Base-by-base conservation (phyloP, 345 rosid species). In the Trapa incisa region DNA sequence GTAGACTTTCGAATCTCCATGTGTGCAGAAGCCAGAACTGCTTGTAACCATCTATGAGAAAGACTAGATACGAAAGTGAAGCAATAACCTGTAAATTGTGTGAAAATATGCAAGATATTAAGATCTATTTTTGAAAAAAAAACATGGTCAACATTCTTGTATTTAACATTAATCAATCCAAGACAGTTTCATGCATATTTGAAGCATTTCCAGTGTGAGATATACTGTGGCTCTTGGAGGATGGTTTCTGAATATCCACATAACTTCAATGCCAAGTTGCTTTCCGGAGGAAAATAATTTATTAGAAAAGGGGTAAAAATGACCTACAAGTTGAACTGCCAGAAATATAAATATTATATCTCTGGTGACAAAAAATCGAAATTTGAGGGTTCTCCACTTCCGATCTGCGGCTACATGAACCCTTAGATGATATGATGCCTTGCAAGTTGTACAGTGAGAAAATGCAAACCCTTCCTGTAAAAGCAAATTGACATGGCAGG, bases 371-470 rank as follows among this genome's bases (percentile, higher is more conserved):
- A 95, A 95, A 82, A 95, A 95, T 37, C 96, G 89, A 78, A 95
- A 95, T 82, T 95, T 95, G 74, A 95, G 68, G 38, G 94, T 87
- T 63, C 96, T 79, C 99, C 99, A 95, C 76, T 87, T 88, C 80
- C 98, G 83, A 69, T 95, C 98, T 71, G 96, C 92, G 43, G 96
- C 96, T 74, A 81, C 93, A 77, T 95, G 98, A 81, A 95, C 98
- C 79, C 99, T 85, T 77, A 91, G 79, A 85, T 95, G 91, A 75
- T 95, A 95, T 50, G 96, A 93, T 61, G 94, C 91, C 85, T 95
- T 95, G 84, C 99, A 95, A 78, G 98, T 95, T 60, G 97, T 95
- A 80, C 99, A 95, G 76, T 95, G 99, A 58, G 98, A 92, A 87
- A 95, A 95, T 67, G 99, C 98, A 81, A 91, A 91, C 58, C 98